Conservation (phyloP, 1,284 basidiomycete genomes). For the Abortiporus biennis region DNA sequence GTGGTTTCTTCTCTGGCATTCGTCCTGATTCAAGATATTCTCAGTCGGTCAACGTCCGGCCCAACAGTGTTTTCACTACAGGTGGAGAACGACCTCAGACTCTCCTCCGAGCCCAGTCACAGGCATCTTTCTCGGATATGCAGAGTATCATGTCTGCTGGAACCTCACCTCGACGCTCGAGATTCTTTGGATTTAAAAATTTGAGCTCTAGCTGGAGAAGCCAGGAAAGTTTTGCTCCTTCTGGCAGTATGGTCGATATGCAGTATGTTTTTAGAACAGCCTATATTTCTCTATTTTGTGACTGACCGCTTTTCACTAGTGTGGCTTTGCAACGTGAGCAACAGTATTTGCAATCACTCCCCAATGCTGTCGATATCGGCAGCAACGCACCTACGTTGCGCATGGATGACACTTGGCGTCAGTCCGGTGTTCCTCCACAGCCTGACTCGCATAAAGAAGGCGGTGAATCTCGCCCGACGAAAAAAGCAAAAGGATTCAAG, state of each 20-base stretch:
- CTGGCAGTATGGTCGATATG: constrained; percentile 91
- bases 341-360: constrained; percentile 26
- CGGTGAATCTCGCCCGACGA: constrained; percentile 41
- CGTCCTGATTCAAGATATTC: constrained; percentile 58
- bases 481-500: constrained; percentile 77
- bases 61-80: constrained; percentile 60
- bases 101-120: constrained; percentile 60
- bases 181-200: constrained; percentile 81
- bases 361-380: constrained; percentile 33
- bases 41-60: constrained; percentile 48
- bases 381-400: constrained; percentile 35
- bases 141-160: constrained; percentile 63
- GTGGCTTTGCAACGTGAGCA: constrained; percentile 67
- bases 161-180: constrained; percentile 59
- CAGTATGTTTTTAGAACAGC: constrained; percentile 55
- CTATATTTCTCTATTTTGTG: constrained; percentile 6
- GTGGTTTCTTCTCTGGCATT: constrained; percentile 39
- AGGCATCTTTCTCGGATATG: constrained; percentile 72
- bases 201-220: constrained; percentile 71
- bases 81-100: constrained; percentile 50
- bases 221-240: constrained; percentile 70
- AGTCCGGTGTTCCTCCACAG: constrained; percentile 30
- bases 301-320: constrained; percentile 30
- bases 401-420: constrained; percentile 50
- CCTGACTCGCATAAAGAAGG: constrained; percentile 13